Conservation (phyloP, 2,329 filamentous ascomycete species). For the Monilinia polystroma region DNA sequence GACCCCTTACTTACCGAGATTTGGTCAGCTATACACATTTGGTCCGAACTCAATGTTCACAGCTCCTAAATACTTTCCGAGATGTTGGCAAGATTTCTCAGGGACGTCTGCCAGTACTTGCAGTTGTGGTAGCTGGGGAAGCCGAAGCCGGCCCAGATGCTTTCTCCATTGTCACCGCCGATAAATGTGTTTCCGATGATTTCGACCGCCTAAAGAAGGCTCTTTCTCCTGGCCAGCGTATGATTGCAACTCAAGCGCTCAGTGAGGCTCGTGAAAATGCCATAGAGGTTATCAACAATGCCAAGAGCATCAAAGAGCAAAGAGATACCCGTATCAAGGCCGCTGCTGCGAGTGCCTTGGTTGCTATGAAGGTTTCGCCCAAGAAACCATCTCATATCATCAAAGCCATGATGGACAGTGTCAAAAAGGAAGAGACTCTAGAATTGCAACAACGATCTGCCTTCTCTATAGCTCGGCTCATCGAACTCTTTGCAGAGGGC, state of each 20-base stretch:
- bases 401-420: slow-evolving; percentile 96
- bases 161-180: slow-evolving; percentile 83
- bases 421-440: slow-evolving; percentile 90
- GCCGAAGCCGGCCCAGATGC: slow-evolving; percentile 86
- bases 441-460: slow-evolving; percentile 87
- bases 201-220: slow-evolving; percentile 85
- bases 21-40: slow-evolving; percentile 87
- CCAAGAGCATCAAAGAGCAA: slow-evolving; percentile 72
- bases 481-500: slow-evolving; percentile 79
- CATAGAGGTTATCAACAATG: slow-evolving; percentile 72
- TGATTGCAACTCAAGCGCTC: slow-evolving; percentile 78
- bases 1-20: slow-evolving; percentile 82
- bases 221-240: slow-evolving; percentile 83
- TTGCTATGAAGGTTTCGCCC: slow-evolving; percentile 82
- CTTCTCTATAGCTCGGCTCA: slow-evolving; percentile 76
- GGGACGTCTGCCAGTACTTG: slow-evolving; percentile 73
- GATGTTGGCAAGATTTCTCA: slow-evolving; percentile 82
- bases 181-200: slow-evolving; percentile 81
- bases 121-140: slow-evolving; percentile 92
- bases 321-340: slow-evolving; percentile 85
- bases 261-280: slow-evolving; percentile 73
- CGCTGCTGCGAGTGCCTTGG: slow-evolving; percentile 80
- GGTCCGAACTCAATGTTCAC: slow-evolving; percentile 86
- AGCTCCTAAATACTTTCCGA: slow-evolving; percentile 85
- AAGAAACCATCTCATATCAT: slow-evolving; percentile 94